Base-by-base conservation (phyloP, 345 rosid species). In the Pistacia integerrima region DNA sequence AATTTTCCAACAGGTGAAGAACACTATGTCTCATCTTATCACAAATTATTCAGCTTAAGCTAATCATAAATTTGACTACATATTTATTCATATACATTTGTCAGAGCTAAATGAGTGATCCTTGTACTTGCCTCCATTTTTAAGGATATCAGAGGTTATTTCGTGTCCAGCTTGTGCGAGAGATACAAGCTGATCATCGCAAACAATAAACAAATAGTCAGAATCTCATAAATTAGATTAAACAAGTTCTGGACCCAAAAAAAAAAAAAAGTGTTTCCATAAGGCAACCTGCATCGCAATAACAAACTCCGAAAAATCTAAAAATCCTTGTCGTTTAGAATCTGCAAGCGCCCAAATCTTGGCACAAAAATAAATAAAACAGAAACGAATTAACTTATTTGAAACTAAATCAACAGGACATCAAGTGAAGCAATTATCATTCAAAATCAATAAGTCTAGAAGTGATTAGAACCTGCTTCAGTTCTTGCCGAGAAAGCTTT, bases 341-440 rank as follows among this genome's bases (percentile, higher is more conserved):
- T 95, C 99, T 38, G 97, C 91, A 75, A 91, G 76, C 1, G 92
- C 99, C 99, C 99, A 93, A 80, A 95, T 87, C 98, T 95, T 69
- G 3, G 44, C 25, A 44, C 64, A 5, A 20, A 46, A 46, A 12
- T 8, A 49, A 41, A 41, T 41, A 41, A 41, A 41, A 41, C 46
- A 0, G 46, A 41, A 41, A 41, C 9, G 46, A 5, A 41, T 41
- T 41, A 41, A 41, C 46, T 41, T 41, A 41, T 41, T 41, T 5
- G 46, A 41, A 41, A 41, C 46, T 41, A 41, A 41, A 41, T 0
- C 46, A 41, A 8, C 8, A 41, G 46, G 46, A 8, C 46, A 76
- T 38, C 6, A 44, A 67, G 28, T 57, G 5, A 57, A 55, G 70
- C 65, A 41, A 25, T 22, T 28, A 0, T 4, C 30, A 14, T 54